Evolutionary conservation across 108 stramenopile genomes (phyloP).

Genomic region (Asterionellopsis glacialis): DNA sequence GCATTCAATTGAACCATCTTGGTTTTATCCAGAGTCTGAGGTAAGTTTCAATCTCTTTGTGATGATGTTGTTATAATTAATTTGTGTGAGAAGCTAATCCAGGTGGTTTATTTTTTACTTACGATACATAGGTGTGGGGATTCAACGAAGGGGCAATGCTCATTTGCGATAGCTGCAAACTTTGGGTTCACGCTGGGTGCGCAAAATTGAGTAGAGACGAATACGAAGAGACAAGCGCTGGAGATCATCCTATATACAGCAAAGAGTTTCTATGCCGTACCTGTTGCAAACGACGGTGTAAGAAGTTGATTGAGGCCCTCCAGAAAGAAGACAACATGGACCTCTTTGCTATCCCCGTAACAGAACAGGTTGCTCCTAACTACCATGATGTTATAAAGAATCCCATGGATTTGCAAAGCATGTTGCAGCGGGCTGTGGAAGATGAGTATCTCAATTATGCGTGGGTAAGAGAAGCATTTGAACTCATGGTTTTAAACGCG

Average conservation of each 20-base stretch:
- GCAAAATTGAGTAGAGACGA: slow-evolving; percentile 47
- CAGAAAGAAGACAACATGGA: slow-evolving; percentile 47
- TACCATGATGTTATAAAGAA: slow-evolving; percentile 87
- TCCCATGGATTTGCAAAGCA: slow-evolving; percentile 97
- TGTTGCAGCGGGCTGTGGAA: slow-evolving; percentile 44
- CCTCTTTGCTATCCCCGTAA: slow-evolving; percentile 81
- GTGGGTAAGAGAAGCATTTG: slow-evolving; percentile 75
- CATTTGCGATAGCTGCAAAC: slow-evolving; percentile 59
- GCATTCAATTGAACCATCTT: slow-evolving; percentile 31
- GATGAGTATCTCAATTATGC: slow-evolving; percentile 67
- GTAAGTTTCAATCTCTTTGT: too few species aligned
- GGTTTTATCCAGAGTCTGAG: slow-evolving; percentile 32
- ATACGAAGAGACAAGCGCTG: slow-evolving; percentile 43
- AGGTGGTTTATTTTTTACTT: too few species aligned
- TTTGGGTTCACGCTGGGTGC: slow-evolving; percentile 82
- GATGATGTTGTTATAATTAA: too few species aligned
- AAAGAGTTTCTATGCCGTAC: slow-evolving; percentile 54
- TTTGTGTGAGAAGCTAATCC: too few species aligned
- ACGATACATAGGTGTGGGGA: slow-evolving; percentile 48
- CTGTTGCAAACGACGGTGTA: slow-evolving; percentile 47
- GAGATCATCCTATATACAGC: slow-evolving; percentile 52
- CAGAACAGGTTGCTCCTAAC: slow-evolving; percentile 81
- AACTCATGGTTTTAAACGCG: slow-evolving; percentile 83
- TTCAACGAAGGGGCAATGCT: slow-evolving; percentile 67
- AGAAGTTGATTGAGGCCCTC: slow-evolving; percentile 36